Conservation (phyloP, 305 asterid species). For the Salvia sclarea region DNA sequence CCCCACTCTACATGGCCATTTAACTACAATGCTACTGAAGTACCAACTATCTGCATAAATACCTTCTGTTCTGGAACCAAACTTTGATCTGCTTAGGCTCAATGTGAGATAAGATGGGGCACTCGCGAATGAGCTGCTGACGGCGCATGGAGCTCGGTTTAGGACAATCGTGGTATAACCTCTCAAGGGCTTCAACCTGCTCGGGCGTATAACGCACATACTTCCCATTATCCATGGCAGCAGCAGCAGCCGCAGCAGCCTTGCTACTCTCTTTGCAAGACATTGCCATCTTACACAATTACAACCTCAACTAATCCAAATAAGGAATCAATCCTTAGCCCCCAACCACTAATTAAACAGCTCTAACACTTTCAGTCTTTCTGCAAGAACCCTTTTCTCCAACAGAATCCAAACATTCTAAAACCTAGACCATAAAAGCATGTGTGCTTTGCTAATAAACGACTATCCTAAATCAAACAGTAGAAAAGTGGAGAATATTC, state of each 20-base stretch:
- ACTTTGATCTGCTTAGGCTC: conserved; percentile 68
- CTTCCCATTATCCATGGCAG: conserved; percentile 53
- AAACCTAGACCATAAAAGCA: conserved; percentile 19
- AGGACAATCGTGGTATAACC: conserved; percentile 66
- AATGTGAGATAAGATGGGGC: conserved; percentile 58
- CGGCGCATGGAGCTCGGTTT: conserved; percentile 71
- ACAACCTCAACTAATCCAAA: conserved; percentile 20
- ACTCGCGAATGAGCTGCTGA: conserved; percentile 67
- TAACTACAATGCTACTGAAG: neutral
- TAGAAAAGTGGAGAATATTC: conserved; percentile 31
- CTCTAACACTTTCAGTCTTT: conserved; percentile 13
- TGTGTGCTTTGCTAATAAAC: neutral
- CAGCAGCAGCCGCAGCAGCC: conserved; percentile 24
- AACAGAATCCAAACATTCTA: conserved; percentile 21
- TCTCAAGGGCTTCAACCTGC: conserved; percentile 69
- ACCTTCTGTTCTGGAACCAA: conserved; percentile 73
- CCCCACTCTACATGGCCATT: neutral
- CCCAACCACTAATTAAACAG: neutral
- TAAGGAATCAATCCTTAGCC: neutral
- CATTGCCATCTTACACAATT: conserved; percentile 42
- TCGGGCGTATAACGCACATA: conserved; percentile 66
- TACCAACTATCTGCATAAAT: conserved; percentile 11
- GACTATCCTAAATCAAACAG: conserved; percentile 14
- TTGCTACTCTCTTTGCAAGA: conserved; percentile 52
- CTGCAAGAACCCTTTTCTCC: conserved; percentile 24